Evolutionary conservation across 805 yeast genomes (phyloP).

Genomic region (Ogataea trehalophila): DNA sequence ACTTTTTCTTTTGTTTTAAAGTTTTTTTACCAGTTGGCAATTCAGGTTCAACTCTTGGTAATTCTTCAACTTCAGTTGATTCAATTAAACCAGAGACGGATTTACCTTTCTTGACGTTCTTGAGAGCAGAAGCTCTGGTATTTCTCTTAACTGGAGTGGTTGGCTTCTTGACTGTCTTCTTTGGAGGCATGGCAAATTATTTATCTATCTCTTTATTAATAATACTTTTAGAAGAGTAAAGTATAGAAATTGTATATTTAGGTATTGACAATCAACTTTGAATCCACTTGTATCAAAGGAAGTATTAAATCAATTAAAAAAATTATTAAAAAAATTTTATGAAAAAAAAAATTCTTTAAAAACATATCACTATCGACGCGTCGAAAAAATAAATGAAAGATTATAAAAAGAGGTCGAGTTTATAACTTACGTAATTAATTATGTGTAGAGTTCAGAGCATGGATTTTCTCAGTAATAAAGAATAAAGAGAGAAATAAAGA

Average conservation of each 20-base stretch:
- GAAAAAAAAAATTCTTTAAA: too few relatives aligned
- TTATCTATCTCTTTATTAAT: background rate
- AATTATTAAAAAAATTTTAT: too few relatives aligned
- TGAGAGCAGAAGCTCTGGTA: conserved; percentile 10
- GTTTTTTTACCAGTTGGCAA: background rate
- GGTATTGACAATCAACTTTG: too few relatives aligned
- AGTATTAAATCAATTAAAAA: too few relatives aligned
- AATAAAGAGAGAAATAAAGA: too few relatives aligned
- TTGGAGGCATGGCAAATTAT: conserved; percentile 21
- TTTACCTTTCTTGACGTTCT: conserved; percentile 15
- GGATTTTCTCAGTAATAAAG: too few relatives aligned
- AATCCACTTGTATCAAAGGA: too few relatives aligned
- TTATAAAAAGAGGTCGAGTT: too few relatives aligned
- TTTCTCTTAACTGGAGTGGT: conserved; percentile 4
- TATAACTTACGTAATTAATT: too few relatives aligned
- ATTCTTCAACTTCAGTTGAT: background rate
- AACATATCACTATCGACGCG: too few relatives aligned
- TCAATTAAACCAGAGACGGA: conserved; percentile 9
- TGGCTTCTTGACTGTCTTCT: conserved; percentile 12
- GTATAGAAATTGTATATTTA: background rate
- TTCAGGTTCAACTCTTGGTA: background rate
- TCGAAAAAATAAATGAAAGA: too few relatives aligned
- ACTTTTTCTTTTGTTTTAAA: background rate
- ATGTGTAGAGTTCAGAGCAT: too few relatives aligned
- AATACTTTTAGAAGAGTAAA: background rate